These are phyloP conservation scores for Coemansia sp. DNA, from an alignment of 192 early-diverging fungal genomes.

Conservation along the genomic window DNA sequence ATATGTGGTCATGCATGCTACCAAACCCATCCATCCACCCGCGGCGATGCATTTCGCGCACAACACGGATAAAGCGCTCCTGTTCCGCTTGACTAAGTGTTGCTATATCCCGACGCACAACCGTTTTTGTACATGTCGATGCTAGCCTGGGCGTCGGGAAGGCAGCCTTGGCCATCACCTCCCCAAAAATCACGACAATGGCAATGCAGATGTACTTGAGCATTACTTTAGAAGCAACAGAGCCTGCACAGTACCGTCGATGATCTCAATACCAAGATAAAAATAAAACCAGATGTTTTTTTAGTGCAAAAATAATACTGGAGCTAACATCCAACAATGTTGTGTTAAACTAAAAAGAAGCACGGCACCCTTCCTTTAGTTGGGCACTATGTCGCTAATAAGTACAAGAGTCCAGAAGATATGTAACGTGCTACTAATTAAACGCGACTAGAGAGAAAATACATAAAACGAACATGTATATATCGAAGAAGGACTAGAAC, in stretches of 20 bases:
- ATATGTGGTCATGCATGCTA: constrained; percentile 55
- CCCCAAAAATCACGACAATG: constrained; percentile 18
- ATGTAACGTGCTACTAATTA: constrained; percentile 1
- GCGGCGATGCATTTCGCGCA: constrained; percentile 53
- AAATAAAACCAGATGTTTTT: background rate
- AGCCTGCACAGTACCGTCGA: background rate
- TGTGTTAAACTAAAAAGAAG: background rate
- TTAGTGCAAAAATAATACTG: background rate
- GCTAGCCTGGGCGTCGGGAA: constrained; percentile 49
- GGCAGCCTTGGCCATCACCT: constrained; percentile 27
- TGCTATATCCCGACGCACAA: constrained; percentile 38
- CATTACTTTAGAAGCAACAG: constrained; percentile 12
- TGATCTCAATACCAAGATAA: background rate
- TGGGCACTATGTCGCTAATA: constrained; percentile 5
- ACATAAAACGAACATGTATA: background rate
- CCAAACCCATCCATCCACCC: constrained; percentile 58
- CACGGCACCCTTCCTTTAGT: background rate
- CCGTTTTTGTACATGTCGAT: constrained; percentile 24
- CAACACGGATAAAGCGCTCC: constrained; percentile 36
- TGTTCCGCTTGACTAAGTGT: constrained; percentile 32
- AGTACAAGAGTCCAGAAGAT: constrained; percentile 2
- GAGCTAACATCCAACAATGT: background rate
- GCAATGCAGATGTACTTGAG: constrained; percentile 45
- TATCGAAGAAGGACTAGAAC: background rate
- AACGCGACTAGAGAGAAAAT: background rate